phyloP scores from a whole-genome alignment of 176 grass and related monocot genomes.

The Carex parvula region DNA sequence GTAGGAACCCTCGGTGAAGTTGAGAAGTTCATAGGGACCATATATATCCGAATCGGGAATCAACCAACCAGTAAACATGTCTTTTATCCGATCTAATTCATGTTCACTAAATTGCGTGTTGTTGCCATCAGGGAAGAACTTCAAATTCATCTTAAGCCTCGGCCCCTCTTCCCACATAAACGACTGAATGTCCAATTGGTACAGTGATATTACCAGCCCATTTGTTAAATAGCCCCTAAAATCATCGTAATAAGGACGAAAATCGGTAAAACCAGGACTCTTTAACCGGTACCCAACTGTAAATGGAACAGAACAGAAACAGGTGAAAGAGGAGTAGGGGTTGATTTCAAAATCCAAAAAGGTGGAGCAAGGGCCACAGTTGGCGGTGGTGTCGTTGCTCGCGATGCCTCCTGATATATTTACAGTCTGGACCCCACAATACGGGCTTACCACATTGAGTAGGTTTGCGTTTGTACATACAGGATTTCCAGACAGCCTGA shows the following conservation, averaged over 20 bases:
- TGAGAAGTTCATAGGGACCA: slow-evolving; percentile 95
- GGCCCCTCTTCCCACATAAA: slow-evolving; percentile 76
- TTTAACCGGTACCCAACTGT: slow-evolving; percentile 75
- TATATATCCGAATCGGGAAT: slow-evolving; percentile 82
- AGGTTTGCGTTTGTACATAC: slow-evolving; percentile 43
- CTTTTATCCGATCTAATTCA: slow-evolving; percentile 55
- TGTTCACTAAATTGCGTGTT: slow-evolving; percentile 47
- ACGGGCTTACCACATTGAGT: slow-evolving; percentile 1
- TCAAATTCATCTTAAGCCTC: slow-evolving; percentile 77
- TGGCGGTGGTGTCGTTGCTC: slow-evolving; percentile 2
- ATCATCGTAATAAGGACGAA: slow-evolving; percentile 50
- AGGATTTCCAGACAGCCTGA: slow-evolving; percentile 84
- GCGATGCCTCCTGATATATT: neutral
- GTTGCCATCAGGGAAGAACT: slow-evolving; percentile 63
- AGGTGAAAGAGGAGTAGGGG: slow-evolving; percentile 43
- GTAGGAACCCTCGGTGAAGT: slow-evolving; percentile 66
- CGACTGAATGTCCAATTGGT: slow-evolving; percentile 57
- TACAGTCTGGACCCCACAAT: slow-evolving; percentile 39
- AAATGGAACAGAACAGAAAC: slow-evolving; percentile 68
- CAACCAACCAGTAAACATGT: slow-evolving; percentile 59
- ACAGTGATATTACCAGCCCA: slow-evolving; percentile 40
- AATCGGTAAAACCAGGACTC: slow-evolving; percentile 80
- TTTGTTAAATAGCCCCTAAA: slow-evolving; percentile 47
- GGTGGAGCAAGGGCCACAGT: slow-evolving; percentile 45
- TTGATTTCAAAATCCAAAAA: slow-evolving; percentile 56